Conservation (phyloP, 176 grass and related monocot species). For the Luzula sylvatica region DNA sequence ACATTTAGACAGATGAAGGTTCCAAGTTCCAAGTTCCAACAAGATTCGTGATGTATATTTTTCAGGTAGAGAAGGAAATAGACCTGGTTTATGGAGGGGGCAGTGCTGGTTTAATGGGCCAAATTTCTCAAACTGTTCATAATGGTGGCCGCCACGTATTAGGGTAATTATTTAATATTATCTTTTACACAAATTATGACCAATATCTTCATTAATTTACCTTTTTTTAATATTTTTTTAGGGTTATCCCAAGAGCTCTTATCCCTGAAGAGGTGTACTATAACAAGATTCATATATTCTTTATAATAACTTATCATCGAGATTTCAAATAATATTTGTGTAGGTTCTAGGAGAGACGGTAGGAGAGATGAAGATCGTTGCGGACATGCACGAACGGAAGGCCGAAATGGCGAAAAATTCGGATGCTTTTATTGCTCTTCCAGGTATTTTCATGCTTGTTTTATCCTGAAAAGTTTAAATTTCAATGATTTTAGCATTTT, state of each 20-base stretch:
- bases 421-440: conserved; percentile 28
- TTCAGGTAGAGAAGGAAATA: conserved; percentile 66
- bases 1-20: neutral
- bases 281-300: neutral
- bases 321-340: neutral
- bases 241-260: conserved; percentile 69
- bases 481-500: neutral
- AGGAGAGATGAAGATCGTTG: conserved; percentile 22
- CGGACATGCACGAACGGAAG: conserved; percentile 27
- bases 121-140: conserved; percentile 70
- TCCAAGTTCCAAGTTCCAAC: no score
- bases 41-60: conserved; percentile 1
- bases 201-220: neutral
- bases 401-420: conserved; percentile 28
- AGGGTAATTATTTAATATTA: conserved; percentile 35
- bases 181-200: neutral
- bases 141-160: conserved; percentile 83
- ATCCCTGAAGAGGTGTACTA: conserved; percentile 56
- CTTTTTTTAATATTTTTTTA: conserved; percentile 23
- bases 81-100: conserved; percentile 94
- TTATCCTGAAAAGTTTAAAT: neutral
- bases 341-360: conserved; percentile 24
- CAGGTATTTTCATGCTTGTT: conserved; percentile 12
- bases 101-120: conserved; percentile 83
- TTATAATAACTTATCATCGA: neutral